Conservation (phyloP, 305 asterid species). For the Solanum hybrid region DNA sequence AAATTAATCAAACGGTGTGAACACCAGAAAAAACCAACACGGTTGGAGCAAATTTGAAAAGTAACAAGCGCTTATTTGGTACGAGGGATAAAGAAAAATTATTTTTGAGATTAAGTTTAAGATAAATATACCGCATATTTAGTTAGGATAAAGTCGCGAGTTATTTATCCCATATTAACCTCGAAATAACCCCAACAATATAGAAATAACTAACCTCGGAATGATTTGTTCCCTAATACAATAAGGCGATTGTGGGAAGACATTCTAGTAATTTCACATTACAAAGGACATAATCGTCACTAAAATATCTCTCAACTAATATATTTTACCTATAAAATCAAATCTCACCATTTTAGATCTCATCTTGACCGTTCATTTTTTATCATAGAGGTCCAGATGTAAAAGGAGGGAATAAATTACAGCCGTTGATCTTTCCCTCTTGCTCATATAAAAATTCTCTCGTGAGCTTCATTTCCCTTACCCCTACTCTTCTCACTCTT, state of each 20-base stretch:
- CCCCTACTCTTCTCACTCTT: not conserved
- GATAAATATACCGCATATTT: no score
- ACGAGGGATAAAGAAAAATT: no score
- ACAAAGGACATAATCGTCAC: slow-evolving; percentile 16
- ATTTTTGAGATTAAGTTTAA: no score
- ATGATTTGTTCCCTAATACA: no score
- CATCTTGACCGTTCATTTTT: slow-evolving; percentile 21
- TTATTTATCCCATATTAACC: not conserved
- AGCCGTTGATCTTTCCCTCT: slow-evolving; percentile 25
- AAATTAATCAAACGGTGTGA: not conserved
- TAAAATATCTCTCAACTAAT: not conserved
- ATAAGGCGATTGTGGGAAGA: not conserved
- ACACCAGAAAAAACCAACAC: not conserved
- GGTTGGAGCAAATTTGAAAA: not conserved
- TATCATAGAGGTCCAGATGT: not conserved
- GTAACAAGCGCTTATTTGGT: not conserved
- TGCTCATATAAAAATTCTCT: slow-evolving; percentile 23
- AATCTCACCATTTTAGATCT: slow-evolving; percentile 5
- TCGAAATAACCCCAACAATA: not conserved
- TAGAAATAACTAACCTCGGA: no score
- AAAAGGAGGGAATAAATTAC: slow-evolving; percentile 38
- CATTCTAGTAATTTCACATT: not conserved
- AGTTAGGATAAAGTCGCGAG: no score
- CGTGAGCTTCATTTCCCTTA: slow-evolving; percentile 10
- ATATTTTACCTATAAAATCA: not conserved